phyloP scores from a whole-genome alignment of 192 early-diverging fungal genomes.

The Backusella macrospora region DNA sequence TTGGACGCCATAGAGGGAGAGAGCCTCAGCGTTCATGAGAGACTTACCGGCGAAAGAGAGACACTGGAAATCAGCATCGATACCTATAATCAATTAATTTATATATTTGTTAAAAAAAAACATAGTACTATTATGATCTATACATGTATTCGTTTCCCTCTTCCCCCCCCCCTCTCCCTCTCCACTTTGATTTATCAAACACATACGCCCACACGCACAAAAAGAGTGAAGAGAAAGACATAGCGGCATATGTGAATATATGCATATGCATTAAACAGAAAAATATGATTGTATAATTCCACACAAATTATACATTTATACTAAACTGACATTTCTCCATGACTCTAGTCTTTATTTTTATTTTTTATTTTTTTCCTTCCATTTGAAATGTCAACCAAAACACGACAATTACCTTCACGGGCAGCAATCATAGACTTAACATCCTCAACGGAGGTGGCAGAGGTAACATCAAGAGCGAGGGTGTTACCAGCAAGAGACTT shows the following conservation, averaged over 20 bases:
- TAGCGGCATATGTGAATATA: too few relatives aligned
- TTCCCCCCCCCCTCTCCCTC: too few relatives aligned
- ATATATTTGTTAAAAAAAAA: neutral
- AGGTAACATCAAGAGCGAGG: constrained; percentile 59
- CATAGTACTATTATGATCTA: neutral
- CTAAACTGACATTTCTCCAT: too few relatives aligned
- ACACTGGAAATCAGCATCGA: constrained; percentile 59
- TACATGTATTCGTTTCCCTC: neutral
- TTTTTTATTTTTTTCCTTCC: too few relatives aligned
- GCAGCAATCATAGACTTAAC: constrained; percentile 60
- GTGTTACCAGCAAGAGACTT: constrained; percentile 66
- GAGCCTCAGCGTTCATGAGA: constrained; percentile 48
- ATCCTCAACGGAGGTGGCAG: constrained; percentile 47
- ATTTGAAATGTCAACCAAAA: too few relatives aligned
- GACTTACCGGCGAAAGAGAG: constrained; percentile 54
- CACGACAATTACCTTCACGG: constrained; percentile 44
- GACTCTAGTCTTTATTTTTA: too few relatives aligned
- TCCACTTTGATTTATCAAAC: too few relatives aligned
- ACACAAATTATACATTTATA: too few relatives aligned
- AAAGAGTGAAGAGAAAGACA: neutral
- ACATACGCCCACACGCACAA: too few relatives aligned
- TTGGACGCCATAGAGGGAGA: constrained; percentile 57
- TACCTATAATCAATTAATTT: constrained; percentile 38
- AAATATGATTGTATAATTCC: neutral
- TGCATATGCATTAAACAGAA: constrained; percentile 18